Conservation (phyloP, 1,284 basidiomycete genomes). For the Ustilago cynodontis region DNA sequence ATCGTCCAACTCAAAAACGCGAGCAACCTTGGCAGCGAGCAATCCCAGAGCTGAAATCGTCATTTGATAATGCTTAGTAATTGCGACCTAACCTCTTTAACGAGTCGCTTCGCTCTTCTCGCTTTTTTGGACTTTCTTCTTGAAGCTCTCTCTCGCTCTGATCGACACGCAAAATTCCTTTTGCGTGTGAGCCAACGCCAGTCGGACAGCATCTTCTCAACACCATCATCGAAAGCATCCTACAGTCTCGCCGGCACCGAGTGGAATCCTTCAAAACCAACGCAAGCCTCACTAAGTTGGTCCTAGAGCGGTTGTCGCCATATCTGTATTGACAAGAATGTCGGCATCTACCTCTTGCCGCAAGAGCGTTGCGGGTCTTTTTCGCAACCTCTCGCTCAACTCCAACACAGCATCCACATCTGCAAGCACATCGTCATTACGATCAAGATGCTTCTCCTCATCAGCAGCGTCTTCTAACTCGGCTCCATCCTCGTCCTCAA, state of each 20-base stretch:
- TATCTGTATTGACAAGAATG: constrained; percentile 11
- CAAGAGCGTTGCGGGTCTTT: constrained; percentile 29
- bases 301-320: not conserved
- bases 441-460: constrained; percentile 24
- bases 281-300: not conserved
- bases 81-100: too few relatives aligned
- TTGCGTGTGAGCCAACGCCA: not conserved
- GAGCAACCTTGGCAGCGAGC: not conserved
- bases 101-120: too few relatives aligned
- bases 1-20: not conserved
- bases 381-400: constrained; percentile 26
- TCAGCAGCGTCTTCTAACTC: constrained; percentile 11
- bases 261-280: not conserved
- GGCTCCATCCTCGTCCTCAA: constrained; percentile 9
- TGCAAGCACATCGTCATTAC: constrained; percentile 11
- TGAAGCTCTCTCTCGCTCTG: not conserved
- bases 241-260: too few relatives aligned
- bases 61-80: constrained; percentile 20
- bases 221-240: constrained; percentile 8
- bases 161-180: constrained; percentile 25
- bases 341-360: constrained; percentile 24
- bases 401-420: constrained; percentile 22
- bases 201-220: not conserved
- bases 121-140: constrained; percentile 13
- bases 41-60: too few relatives aligned